A percentile compares a stretch with the other conserved stretches of the same genome.
Conservation (phyloP, 495 filamentous ascomycete genomes). For the Elaphomyces granulatus region DNA sequence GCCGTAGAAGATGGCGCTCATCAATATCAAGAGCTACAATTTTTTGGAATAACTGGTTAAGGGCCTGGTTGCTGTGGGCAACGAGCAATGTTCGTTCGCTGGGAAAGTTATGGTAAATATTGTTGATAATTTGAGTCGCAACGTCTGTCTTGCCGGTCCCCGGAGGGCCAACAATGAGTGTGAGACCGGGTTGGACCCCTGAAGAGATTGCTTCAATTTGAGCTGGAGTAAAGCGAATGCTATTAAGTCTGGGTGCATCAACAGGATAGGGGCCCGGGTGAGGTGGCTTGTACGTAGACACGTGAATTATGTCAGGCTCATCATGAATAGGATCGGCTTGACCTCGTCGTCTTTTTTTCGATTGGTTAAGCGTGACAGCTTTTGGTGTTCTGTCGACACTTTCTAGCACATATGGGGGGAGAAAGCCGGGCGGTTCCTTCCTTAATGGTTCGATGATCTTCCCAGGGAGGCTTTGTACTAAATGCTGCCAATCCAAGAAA, state of each 20-base stretch:
- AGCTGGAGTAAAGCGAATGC: slow-evolving; percentile 74
- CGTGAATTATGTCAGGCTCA: slow-evolving; percentile 51
- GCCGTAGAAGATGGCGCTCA: slow-evolving; percentile 78
- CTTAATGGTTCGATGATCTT: slow-evolving; percentile 66
- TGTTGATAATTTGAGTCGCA: slow-evolving; percentile 95
- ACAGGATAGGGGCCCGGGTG: slow-evolving; percentile 86
- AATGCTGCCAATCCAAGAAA: slow-evolving; percentile 88
- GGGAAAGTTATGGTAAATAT: slow-evolving; percentile 97
- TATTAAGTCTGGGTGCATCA: slow-evolving; percentile 73
- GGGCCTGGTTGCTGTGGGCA: slow-evolving; percentile 92
- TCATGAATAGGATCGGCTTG: slow-evolving; percentile 47
- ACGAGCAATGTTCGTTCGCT: slow-evolving; percentile 81
- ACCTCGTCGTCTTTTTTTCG: slow-evolving; percentile 70
- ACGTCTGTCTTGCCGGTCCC: slow-evolving; percentile 98
- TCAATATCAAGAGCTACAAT: slow-evolving; percentile 92
- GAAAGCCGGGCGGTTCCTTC: slow-evolving; percentile 56
- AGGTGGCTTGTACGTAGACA: slow-evolving; percentile 82
- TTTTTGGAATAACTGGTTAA: slow-evolving; percentile 99
- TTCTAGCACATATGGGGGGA: slow-evolving; percentile 75
- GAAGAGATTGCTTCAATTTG: slow-evolving; percentile 90
- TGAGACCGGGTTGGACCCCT: slow-evolving; percentile 87
- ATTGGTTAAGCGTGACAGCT: slow-evolving; percentile 34
- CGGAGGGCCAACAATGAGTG: slow-evolving; percentile 87
- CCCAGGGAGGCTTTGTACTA: slow-evolving; percentile 74
- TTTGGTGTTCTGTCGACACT: slow-evolving; percentile 34